Percentiles rank a stretch among this genome's conserved stretches.
phyloP scores from a whole-genome alignment of 1,284 basidiomycete species.

The Marasmius sp. region DNA sequence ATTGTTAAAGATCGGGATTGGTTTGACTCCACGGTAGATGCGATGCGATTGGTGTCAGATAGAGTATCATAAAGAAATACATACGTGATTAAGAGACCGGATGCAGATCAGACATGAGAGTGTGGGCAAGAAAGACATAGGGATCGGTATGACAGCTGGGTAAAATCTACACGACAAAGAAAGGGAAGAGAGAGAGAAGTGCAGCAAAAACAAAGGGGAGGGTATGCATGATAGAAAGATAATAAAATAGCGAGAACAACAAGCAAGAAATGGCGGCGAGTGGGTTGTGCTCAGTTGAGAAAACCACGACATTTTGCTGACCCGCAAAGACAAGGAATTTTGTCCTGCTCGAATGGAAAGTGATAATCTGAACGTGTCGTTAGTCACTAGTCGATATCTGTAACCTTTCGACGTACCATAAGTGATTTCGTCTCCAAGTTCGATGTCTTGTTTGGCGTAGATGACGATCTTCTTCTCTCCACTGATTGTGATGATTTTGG shows the following conservation, averaged over 20 bases:
- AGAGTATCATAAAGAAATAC: background rate
- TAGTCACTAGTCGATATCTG: background rate
- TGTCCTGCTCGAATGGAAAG: constrained; percentile 91
- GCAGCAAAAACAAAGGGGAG: background rate
- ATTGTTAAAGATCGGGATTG: too few relatives aligned
- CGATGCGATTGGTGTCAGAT: background rate
- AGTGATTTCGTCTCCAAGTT: constrained; percentile 93
- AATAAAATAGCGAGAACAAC: background rate
- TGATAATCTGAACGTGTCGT: constrained; percentile 69
- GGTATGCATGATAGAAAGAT: background rate
- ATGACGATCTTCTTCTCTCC: constrained; percentile 99
- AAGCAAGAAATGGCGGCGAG: background rate
- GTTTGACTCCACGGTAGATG: background rate
- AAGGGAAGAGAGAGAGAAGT: background rate
- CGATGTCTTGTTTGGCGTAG: constrained; percentile 93
- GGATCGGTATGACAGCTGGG: background rate
- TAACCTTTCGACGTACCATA: constrained; percentile 60
- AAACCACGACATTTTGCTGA: constrained; percentile 85
- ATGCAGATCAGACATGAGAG: background rate
- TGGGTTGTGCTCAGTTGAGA: constrained; percentile 68
- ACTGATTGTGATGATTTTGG: constrained; percentile 98
- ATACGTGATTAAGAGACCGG: background rate
- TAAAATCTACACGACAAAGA: background rate
- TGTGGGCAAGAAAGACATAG: background rate
- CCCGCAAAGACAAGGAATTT: constrained; percentile 88